phyloP scores from a whole-genome alignment of 768 basidiomycete species.

The Boletus patriciae region DNA sequence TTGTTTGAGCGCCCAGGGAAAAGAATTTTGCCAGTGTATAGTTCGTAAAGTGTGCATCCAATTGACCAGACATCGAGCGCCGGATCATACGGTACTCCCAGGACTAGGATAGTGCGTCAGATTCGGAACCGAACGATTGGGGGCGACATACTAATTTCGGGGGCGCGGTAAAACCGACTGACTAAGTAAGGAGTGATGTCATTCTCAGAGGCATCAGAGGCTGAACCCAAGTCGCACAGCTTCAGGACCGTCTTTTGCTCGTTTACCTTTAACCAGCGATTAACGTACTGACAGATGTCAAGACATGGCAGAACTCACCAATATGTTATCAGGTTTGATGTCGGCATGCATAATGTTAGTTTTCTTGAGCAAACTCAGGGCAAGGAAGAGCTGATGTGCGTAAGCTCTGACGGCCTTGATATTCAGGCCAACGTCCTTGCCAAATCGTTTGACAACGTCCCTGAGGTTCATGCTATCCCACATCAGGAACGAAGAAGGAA shows the following conservation, averaged over 20 bases:
- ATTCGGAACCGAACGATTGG: not conserved
- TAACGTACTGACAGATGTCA: conserved; percentile 17
- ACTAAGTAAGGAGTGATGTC: conserved; percentile 99
- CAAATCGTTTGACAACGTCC: conserved; percentile 96
- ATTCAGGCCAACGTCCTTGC: conserved; percentile 96
- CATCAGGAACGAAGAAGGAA: conserved; percentile 16
- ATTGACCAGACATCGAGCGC: conserved; percentile 96
- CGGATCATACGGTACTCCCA: conserved; percentile 93
- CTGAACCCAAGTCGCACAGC: conserved; percentile 96
- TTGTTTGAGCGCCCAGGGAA: conserved; percentile 97
- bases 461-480: conserved; percentile 88
- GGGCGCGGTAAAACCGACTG: conserved; percentile 95
- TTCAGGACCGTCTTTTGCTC: conserved; percentile 93
- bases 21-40: conserved; percentile 95
- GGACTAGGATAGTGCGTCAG: conserved; percentile 52
- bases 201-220: conserved; percentile 90
- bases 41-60: conserved; percentile 94
- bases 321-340: conserved; percentile 97
- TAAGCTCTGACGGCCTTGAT: conserved; percentile 98
- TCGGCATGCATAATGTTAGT: conserved; percentile 97
- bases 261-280: conserved; percentile 63
- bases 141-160: conserved; percentile 84
- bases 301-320: conserved; percentile 53
- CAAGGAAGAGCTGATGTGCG: conserved; percentile 92
- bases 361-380: conserved; percentile 81